Conservation (phyloP, 306 rosid genomes). For the Corylus avellana region DNA sequence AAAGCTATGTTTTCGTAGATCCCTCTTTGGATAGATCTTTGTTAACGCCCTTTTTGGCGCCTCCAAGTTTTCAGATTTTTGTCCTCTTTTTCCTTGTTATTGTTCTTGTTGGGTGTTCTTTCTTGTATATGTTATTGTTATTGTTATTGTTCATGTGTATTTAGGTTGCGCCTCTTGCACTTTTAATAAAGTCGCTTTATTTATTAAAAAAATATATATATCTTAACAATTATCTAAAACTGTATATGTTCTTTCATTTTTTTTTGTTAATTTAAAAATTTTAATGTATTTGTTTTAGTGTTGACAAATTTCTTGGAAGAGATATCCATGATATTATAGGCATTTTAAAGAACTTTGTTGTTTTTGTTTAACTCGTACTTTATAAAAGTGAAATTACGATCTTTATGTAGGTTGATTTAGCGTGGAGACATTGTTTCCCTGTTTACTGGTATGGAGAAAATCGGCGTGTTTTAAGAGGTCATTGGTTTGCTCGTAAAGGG, state of each 20-base stretch:
- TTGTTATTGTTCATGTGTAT: too few species aligned
- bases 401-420: conserved; percentile 77
- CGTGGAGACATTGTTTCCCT: conserved; percentile 80
- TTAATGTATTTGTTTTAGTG: not conserved
- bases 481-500: conserved; percentile 98
- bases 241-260: not conserved
- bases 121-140: too few species aligned
- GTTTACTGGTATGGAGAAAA: conserved; percentile 98
- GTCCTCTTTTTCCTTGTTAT: not conserved
- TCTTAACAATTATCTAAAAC: not conserved
- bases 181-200: too few species aligned
- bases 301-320: not conserved
- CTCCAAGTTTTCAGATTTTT: too few species aligned
- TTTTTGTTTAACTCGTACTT: not conserved
- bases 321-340: not conserved
- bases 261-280: not conserved
- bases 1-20: too few species aligned
- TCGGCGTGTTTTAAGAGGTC: conserved; percentile 94
- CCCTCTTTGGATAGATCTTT: too few species aligned
- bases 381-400: conserved; percentile 22
- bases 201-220: too few species aligned
- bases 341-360: not conserved
- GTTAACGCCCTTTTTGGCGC: too few species aligned
- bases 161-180: too few species aligned
- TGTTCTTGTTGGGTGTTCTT: not conserved